Percentiles rank a stretch among this genome's conserved stretches.
Evolutionary conservation across 108 stramenopile species (phyloP).

Genomic region (Cylindrotheca closterium): DNA sequence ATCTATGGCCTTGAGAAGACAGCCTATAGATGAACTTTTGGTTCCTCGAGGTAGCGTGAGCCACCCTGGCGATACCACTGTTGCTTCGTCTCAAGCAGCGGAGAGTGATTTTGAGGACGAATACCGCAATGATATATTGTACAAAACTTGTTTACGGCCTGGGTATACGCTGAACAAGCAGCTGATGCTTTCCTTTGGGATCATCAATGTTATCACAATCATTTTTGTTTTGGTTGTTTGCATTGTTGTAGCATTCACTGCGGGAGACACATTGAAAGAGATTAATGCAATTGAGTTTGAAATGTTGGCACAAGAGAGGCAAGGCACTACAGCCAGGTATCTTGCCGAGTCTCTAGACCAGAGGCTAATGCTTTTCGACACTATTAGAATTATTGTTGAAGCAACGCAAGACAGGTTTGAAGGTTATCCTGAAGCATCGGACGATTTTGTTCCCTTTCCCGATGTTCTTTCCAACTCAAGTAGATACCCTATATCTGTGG

Average conservation of each 20-base stretch:
- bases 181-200: constrained; percentile 52
- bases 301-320: not conserved
- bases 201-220: constrained; percentile 32
- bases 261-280: constrained; percentile 31
- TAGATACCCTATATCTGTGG: constrained; percentile 21
- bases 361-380: constrained; percentile 9
- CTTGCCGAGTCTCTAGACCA: constrained; percentile 36
- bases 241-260: constrained; percentile 17
- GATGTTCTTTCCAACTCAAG: constrained; percentile 14
- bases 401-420: constrained; percentile 47
- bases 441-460: constrained; percentile 44
- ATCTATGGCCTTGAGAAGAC: constrained; percentile 25
- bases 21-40: constrained; percentile 14
- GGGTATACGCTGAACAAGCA: constrained; percentile 40
- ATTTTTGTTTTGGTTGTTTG: constrained; percentile 32
- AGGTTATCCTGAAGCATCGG: constrained; percentile 41
- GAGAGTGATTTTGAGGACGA: not conserved
- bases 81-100: not conserved
- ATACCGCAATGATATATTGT: not conserved
- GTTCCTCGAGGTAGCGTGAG: not conserved
- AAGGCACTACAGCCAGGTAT: constrained; percentile 20
- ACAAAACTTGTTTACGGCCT: constrained; percentile 28
- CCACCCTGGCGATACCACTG: not conserved
- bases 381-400: constrained; percentile 30
- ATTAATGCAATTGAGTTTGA: constrained; percentile 15